A percentile compares a stretch with the other conserved stretches of the same genome.
Evolutionary conservation across 2,329 filamentous ascomycete genomes (phyloP).

Genomic region (Phialophora macrospora): DNA sequence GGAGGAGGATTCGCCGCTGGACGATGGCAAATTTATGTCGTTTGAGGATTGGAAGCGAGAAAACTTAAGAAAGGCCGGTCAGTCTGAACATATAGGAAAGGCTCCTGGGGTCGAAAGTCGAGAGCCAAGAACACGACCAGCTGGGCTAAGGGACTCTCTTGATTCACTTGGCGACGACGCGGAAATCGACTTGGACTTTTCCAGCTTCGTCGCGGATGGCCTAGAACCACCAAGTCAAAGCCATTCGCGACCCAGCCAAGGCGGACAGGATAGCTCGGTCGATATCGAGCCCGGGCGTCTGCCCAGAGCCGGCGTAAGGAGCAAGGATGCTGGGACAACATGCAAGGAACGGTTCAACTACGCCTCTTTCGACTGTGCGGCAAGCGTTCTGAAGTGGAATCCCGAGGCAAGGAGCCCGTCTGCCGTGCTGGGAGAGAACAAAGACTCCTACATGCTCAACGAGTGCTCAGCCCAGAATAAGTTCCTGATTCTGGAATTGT

Average conservation of each 20-base stretch:
- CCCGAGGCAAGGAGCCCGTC: conserved; percentile 84
- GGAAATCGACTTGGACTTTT: conserved; percentile 79
- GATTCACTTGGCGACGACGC: conserved; percentile 84
- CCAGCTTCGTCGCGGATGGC: conserved; percentile 61
- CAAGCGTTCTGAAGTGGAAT: conserved; percentile 89
- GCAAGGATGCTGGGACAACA: conserved; percentile 93
- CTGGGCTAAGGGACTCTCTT: conserved; percentile 68
- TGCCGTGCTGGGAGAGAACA: conserved; percentile 90
- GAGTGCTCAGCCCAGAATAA: conserved; percentile 87
- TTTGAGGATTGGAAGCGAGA: conserved; percentile 99
- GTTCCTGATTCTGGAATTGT: conserved; percentile 92
- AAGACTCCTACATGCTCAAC: conserved; percentile 97
- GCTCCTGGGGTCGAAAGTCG: conserved; percentile 49
- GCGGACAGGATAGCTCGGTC: conserved; percentile 51
- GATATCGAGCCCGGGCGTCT: conserved; percentile 50
- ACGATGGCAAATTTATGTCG: conserved; percentile 85
- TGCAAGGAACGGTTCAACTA: conserved; percentile 98
- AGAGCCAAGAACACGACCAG: conserved; percentile 53
- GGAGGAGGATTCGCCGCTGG: conserved; percentile 69
- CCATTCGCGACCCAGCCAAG: conserved; percentile 31
- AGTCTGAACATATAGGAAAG: conserved; percentile 70
- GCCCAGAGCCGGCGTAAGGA: conserved; percentile 66
- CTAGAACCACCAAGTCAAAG: conserved; percentile 40
- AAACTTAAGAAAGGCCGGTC: conserved; percentile 83
- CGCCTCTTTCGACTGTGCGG: conserved; percentile 94